phyloP scores from a whole-genome alignment of 345 rosid species.

The Melastoma malabathricum region DNA sequence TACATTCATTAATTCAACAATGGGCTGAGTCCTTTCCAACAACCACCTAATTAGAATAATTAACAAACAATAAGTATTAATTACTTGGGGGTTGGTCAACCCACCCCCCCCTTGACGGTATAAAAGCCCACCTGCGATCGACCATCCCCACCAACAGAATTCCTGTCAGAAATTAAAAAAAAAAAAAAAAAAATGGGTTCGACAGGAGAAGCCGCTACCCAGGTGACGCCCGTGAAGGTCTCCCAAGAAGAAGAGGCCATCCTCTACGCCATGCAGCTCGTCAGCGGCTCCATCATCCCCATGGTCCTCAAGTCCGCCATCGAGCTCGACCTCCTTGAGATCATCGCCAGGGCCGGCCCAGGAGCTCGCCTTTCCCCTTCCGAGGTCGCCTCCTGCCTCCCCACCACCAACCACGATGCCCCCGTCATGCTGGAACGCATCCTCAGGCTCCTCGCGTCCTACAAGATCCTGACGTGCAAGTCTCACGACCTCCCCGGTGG shows the following conservation, averaged over 20 bases:
- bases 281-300: conserved; percentile 65
- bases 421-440: conserved; percentile 68
- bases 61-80: too few relatives aligned
- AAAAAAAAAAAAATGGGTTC: conserved; percentile 30
- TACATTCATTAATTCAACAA: too few relatives aligned
- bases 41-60: too few relatives aligned
- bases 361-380: conserved; percentile 43
- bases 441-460: conserved; percentile 53
- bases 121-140: too few relatives aligned
- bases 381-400: conserved; percentile 55
- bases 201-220: conserved; percentile 40
- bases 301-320: conserved; percentile 83
- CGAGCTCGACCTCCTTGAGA: conserved; percentile 78
- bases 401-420: conserved; percentile 72
- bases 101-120: too few relatives aligned
- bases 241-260: conserved; percentile 63
- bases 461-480: conserved; percentile 35
- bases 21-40: too few relatives aligned
- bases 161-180: too few relatives aligned
- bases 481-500: conserved; percentile 27
- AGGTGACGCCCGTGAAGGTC: conserved; percentile 55
- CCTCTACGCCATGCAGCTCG: conserved; percentile 61
- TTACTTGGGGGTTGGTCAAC: too few relatives aligned
- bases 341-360: conserved; percentile 49
- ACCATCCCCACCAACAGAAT: too few relatives aligned